Base-by-base conservation (phyloP, 495 filamentous ascomycete species). In the Talaromyces thailandensis region DNA sequence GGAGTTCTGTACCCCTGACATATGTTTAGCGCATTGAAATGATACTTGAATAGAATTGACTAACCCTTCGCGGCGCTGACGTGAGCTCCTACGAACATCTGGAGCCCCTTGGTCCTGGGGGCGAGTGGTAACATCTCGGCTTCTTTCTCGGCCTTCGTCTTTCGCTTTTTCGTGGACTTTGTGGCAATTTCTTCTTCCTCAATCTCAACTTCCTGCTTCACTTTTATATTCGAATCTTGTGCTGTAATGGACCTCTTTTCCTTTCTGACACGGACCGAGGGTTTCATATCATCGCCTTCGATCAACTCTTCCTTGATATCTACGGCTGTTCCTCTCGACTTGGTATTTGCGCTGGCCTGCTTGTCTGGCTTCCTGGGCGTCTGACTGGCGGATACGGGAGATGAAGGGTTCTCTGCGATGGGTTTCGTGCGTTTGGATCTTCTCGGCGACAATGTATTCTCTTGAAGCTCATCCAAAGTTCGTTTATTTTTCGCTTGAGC, bases 51-150 rank as follows among this genome's bases (percentile, higher is more conserved):
- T 29, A 21, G 16, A 53, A 32, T 16, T 55, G 21, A 76, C 78
- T 55, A 64, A 89, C 90, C 93, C 78, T 91, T 92, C 4, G 95
- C 92, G 62, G 81, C 85, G 69, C 88, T 92, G 50, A 98, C 91
- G 71, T 98, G 94, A 1, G 94, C 94, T 9, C 94, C 94, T 29
- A 98, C 86, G 64, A 89, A 83, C 84, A 97, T 89, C 63, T 87
- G 88, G 63, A 93, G 73, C 0, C 85, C 84, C 4, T 79, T 71
- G 0, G 91, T 89, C 28, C 94, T 79, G 14, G 81, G 70, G 31
- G 86, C 87, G 6, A 96, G 70, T 0, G 90, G 88, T 80, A 90
- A 82, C 2, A 71, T 71, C 68, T 81, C 77, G 12, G 66, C 63
- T 57, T 75, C 74, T 60, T 70, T 79, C 64, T 73, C 76, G 66